Percentiles rank a stretch among this genome's conserved stretches.
Evolutionary conservation across 257 asterid genomes (phyloP).

Genomic region (Jacaranda copaia): DNA sequence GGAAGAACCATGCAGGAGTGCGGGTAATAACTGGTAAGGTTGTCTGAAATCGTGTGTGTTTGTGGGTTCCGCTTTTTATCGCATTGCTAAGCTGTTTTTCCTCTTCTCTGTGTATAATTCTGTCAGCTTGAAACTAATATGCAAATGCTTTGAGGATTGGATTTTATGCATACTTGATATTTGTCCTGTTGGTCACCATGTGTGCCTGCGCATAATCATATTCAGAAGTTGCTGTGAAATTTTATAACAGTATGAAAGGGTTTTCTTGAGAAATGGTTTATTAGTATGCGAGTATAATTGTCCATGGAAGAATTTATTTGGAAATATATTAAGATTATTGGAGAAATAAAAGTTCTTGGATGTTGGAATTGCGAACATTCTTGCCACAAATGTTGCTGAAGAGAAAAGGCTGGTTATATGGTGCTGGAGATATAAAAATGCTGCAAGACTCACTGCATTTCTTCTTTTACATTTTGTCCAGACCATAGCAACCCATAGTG

Average conservation of each 20-base stretch:
- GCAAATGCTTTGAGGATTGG: neutral
- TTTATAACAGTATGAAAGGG: neutral
- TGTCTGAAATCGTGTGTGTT: neutral
- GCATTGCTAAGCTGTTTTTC: neutral
- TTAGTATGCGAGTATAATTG: neutral
- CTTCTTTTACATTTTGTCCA: no score
- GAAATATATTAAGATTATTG: neutral
- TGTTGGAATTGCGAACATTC: neutral
- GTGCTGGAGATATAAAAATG: no score
- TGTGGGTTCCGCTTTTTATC: neutral
- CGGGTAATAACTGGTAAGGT: neutral
- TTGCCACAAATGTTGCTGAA: no score
- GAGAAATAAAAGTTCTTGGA: neutral
- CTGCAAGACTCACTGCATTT: no score
- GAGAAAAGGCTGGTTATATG: no score
- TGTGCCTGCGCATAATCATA: neutral
- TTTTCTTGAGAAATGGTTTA: no score
- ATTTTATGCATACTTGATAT: slow-evolving; percentile 7
- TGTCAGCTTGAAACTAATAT: neutral
- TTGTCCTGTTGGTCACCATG: neutral
- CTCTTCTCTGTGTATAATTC: neutral
- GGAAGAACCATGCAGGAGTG: neutral
- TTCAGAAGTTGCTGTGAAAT: neutral
- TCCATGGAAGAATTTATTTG: neutral
- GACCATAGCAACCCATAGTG: no score